A percentile compares a stretch with the other conserved stretches of the same genome.
Evolutionary conservation across 768 basidiomycete species (phyloP).

Genomic region (Boletus edulis): DNA sequence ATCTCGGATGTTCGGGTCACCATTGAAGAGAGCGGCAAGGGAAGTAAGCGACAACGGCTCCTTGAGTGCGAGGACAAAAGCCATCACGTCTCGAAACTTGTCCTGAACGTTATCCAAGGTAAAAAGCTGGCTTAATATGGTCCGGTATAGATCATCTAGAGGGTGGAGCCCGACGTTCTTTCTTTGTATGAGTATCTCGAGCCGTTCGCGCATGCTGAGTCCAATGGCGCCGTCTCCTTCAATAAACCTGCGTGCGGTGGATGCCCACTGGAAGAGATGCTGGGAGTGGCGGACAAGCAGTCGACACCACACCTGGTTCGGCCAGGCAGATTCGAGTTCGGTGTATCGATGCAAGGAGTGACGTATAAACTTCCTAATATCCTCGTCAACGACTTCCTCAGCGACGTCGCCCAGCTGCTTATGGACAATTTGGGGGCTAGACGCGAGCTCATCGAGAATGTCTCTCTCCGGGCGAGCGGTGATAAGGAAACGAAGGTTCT

Average conservation of each 20-base stretch:
- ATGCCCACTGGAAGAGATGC: conserved; percentile 35
- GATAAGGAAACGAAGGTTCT: conserved; percentile 25
- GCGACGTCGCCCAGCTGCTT: conserved; percentile 13
- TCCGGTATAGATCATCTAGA: conserved; percentile 20
- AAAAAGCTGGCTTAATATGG: conserved; percentile 18
- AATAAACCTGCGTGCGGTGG: conserved; percentile 28
- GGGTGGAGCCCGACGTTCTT: conserved; percentile 1
- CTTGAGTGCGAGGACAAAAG: conserved; percentile 14
- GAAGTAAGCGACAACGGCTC: conserved; percentile 18
- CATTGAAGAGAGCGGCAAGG: conserved; percentile 12
- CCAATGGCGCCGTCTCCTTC: conserved; percentile 15
- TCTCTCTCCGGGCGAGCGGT: conserved; percentile 29
- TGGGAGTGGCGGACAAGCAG: conserved; percentile 24
- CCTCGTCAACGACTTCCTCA: conserved; percentile 10
- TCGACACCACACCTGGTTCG: conserved; percentile 20
- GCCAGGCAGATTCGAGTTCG: conserved; percentile 17
- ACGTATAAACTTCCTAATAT: conserved; percentile 14
- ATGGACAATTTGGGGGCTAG: conserved; percentile 9
- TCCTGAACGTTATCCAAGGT: background rate
- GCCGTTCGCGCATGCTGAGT: conserved; percentile 8
- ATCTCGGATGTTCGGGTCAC: conserved; percentile 5
- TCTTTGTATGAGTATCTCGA: conserved; percentile 9
- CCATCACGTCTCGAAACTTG: conserved; percentile 23
- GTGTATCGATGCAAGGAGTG: conserved; percentile 8
- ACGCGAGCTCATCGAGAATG: conserved; percentile 9